phyloP scores from a whole-genome alignment of 1,284 basidiomycete species.

The Boletus sp. region DNA sequence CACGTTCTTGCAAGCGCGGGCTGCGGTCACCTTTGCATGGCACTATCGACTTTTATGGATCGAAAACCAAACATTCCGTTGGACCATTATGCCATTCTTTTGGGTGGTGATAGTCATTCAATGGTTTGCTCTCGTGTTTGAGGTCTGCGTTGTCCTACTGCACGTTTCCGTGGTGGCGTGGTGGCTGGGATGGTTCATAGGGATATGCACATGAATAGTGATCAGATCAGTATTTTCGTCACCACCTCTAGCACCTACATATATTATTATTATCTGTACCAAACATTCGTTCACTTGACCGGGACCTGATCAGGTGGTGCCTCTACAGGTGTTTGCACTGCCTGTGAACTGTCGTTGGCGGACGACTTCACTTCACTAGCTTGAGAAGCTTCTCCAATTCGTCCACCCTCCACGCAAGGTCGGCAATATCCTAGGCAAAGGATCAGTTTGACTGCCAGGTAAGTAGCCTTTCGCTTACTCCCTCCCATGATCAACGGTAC shows the following conservation, averaged over 20 bases:
- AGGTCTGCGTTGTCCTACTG: conserved; percentile 55
- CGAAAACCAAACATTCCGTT: conserved; percentile 59
- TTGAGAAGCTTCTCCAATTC: conserved; percentile 22
- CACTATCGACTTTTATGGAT: conserved; percentile 60
- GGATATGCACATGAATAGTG: conserved; percentile 45
- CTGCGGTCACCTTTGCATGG: conserved; percentile 53
- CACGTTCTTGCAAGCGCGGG: conserved; percentile 55
- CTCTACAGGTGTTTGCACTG: conserved; percentile 3
- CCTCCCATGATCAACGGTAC: conserved; percentile 75
- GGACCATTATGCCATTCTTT: conserved; percentile 62
- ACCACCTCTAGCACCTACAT: conserved; percentile 12
- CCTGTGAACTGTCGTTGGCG: conserved; percentile 4
- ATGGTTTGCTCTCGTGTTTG: conserved; percentile 62
- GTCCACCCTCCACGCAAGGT: conserved; percentile 58
- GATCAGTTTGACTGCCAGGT: conserved; percentile 10
- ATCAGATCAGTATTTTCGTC: not conserved
- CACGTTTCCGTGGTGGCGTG: conserved; percentile 61
- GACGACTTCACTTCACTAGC: conserved; percentile 2
- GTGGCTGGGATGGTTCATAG: conserved; percentile 73
- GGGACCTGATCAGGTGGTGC: not conserved
- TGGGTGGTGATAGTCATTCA: conserved; percentile 60
- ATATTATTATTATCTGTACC: conserved; percentile 19
- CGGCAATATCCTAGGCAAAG: conserved; percentile 55
- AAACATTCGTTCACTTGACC: not conserved
- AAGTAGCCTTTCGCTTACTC: conserved; percentile 48